Conservation (phyloP, 1,139 yeast species). For the Geotrichum candidum region DNA sequence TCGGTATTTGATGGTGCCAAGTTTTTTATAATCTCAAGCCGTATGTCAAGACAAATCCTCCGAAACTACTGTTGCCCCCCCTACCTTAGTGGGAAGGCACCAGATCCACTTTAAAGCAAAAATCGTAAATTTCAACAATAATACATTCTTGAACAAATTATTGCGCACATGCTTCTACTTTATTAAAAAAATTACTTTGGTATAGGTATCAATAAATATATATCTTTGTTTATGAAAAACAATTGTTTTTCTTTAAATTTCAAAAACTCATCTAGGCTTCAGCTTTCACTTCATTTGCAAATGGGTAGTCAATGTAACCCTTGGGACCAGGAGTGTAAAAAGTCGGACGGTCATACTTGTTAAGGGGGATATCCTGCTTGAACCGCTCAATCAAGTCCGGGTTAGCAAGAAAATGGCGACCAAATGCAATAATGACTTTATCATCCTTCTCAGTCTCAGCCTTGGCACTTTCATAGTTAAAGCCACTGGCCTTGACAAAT, state of each 20-base stretch:
- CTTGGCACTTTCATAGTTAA: slow-evolving; percentile 29
- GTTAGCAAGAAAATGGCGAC: slow-evolving; percentile 44
- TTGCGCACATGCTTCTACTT: no score
- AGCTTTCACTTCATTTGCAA: slow-evolving; percentile 3
- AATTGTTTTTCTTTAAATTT: background rate
- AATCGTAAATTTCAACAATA: no score
- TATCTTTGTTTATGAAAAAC: no score
- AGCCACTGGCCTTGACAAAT: slow-evolving; percentile 39
- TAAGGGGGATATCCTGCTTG: slow-evolving; percentile 33
- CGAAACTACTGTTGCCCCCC: no score
- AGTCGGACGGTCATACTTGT: slow-evolving; percentile 36
- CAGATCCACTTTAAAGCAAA: no score
- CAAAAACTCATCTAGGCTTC: background rate
- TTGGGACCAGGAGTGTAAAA: slow-evolving; percentile 33
- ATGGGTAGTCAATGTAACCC: slow-evolving; percentile 21
- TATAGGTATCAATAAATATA: no score
- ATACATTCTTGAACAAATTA: no score
- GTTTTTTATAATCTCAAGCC: no score
- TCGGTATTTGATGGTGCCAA: no score
- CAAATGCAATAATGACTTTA: slow-evolving; percentile 42
- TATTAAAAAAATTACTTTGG: no score
- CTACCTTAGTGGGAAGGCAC: no score
- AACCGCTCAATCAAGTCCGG: slow-evolving; percentile 45
- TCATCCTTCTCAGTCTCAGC: slow-evolving; percentile 32
- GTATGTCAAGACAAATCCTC: no score